phyloP scores from a whole-genome alignment of 257 asterid species.

The Salvia hispanica region DNA sequence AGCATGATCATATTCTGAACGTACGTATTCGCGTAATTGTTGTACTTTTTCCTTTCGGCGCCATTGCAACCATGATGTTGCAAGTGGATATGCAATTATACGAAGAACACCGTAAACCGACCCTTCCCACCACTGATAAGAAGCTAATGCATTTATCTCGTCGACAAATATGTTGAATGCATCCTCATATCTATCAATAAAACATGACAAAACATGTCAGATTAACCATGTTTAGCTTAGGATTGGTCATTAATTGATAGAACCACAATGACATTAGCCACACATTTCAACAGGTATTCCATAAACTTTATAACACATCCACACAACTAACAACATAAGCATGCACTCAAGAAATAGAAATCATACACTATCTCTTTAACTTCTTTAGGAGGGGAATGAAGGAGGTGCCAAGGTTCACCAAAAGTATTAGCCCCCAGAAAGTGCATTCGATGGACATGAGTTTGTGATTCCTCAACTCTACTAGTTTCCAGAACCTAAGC shows the following conservation, averaged over 20 bases:
- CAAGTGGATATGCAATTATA: conserved; percentile 72
- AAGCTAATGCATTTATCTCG: conserved; percentile 76
- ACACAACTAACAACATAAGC: conserved; percentile 21
- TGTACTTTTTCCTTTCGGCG: conserved; percentile 77
- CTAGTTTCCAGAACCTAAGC: conserved; percentile 82
- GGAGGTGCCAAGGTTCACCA: conserved; percentile 87
- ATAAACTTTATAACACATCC: background rate
- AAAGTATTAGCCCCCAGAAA: conserved; percentile 82
- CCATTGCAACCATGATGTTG: conserved; percentile 89
- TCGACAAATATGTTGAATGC: conserved; percentile 88
- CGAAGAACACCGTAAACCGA: conserved; percentile 68
- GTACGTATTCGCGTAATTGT: conserved; percentile 84
- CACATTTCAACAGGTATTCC: conserved; percentile 10
- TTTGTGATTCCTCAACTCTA: conserved; percentile 77
- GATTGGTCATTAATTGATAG: conserved; percentile 5
- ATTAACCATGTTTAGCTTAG: conserved; percentile 15
- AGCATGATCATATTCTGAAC: conserved; percentile 94
- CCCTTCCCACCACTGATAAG: conserved; percentile 97
- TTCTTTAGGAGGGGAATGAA: conserved; percentile 89
- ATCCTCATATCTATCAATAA: conserved; percentile 74
- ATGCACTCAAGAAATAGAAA: conserved; percentile 25
- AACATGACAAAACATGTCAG: conserved; percentile 25
- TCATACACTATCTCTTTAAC: conserved; percentile 81
- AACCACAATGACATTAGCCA: background rate
- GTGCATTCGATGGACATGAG: conserved; percentile 88